Percentiles rank a stretch among this genome's conserved stretches.
These are phyloP conservation scores for Aspergillus persii DNA, from an alignment of 2,329 filamentous ascomycete genomes.

Conservation along the genomic window DNA sequence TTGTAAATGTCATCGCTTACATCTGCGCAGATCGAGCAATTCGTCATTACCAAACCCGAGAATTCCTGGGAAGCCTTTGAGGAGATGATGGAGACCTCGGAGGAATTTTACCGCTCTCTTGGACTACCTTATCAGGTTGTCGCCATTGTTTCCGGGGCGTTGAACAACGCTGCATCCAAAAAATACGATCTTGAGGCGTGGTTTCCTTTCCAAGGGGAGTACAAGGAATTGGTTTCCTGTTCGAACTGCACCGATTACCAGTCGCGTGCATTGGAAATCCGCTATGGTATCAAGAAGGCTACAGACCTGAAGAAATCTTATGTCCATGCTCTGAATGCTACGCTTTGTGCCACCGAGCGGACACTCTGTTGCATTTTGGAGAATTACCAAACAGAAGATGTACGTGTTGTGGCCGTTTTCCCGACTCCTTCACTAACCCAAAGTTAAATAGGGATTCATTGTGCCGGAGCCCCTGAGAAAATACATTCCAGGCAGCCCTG, in stretches of 20 bases:
- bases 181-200: slow-evolving; percentile 96
- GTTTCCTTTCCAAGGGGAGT: slow-evolving; percentile 95
- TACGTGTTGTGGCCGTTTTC: slow-evolving; percentile 39
- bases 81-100: slow-evolving; percentile 83
- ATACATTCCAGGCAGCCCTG: slow-evolving; percentile 84
- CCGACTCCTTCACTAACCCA: slow-evolving; percentile 18
- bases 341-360: slow-evolving; percentile 84
- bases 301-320: slow-evolving; percentile 87
- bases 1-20: neutral
- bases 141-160: slow-evolving; percentile 89
- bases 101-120: slow-evolving; percentile 92
- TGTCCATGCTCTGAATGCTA: slow-evolving; percentile 89
- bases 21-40: slow-evolving; percentile 64
- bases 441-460: slow-evolving; percentile 61
- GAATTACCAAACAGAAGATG: slow-evolving; percentile 91
- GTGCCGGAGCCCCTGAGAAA: slow-evolving; percentile 82
- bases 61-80: slow-evolving; percentile 93
- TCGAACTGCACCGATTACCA: slow-evolving; percentile 99
- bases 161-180: slow-evolving; percentile 86
- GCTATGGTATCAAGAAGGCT: slow-evolving; percentile 83
- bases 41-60: slow-evolving; percentile 77
- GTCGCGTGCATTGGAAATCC: slow-evolving; percentile 86
- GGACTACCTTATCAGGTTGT: slow-evolving; percentile 88
- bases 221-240: slow-evolving; percentile 97
- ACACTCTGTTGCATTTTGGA: slow-evolving; percentile 93